These are phyloP conservation scores for Xerocomellus amylosporus DNA, from an alignment of 768 basidiomycete species.

Conservation along the genomic window DNA sequence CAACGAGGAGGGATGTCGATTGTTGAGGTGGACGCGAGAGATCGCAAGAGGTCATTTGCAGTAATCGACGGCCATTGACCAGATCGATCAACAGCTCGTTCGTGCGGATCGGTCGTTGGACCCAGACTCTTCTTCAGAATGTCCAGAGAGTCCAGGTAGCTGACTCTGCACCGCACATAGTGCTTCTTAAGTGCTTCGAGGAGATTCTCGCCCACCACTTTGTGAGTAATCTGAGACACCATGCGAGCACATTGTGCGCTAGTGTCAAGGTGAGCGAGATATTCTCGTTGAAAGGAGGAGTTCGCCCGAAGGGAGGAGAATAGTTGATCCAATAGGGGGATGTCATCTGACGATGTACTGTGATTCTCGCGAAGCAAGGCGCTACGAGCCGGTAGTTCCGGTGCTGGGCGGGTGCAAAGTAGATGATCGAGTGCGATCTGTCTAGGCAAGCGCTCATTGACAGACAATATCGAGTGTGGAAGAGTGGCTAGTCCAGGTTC, in stretches of 20 bases:
- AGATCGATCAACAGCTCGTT: neutral
- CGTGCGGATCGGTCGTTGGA: conserved; percentile 6
- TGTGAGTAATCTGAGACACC: neutral
- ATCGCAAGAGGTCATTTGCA: neutral
- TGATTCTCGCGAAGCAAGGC: neutral
- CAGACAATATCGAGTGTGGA: too few species aligned
- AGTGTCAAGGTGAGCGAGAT: neutral
- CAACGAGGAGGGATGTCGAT: neutral
- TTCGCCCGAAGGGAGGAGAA: neutral
- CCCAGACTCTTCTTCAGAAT: neutral
- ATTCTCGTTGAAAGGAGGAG: neutral
- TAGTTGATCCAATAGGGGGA: neutral
- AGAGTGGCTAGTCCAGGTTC: neutral
- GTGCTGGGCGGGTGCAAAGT: neutral
- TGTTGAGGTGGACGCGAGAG: neutral
- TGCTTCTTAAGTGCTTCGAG: neutral
- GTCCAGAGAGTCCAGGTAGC: neutral
- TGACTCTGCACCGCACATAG: neutral
- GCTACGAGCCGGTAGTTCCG: neutral
- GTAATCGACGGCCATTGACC: neutral
- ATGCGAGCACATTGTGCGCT: neutral
- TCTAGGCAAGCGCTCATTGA: neutral
- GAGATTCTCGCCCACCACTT: neutral
- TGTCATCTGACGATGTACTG: neutral
- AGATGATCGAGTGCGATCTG: neutral